phyloP scores from a whole-genome alignment of 139 green algal genomes.

The Tetradesmus lagerheimii region DNA sequence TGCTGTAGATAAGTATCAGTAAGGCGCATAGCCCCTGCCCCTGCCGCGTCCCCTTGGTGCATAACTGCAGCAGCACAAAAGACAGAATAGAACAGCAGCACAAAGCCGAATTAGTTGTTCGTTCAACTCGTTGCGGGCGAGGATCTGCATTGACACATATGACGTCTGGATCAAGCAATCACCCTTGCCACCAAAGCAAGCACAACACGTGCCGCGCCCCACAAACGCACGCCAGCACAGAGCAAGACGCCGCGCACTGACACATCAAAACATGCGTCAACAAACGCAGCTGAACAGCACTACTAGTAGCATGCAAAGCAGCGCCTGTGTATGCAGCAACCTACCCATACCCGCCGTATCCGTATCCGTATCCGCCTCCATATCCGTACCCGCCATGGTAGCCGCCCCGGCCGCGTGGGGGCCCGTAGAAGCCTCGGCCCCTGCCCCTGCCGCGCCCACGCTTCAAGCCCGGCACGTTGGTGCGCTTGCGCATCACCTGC shows the following conservation, averaged over 20 bases:
- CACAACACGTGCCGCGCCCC: too few species aligned
- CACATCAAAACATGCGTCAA: not conserved
- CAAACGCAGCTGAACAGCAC: not conserved
- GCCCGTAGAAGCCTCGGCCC: slow-evolving; percentile 49
- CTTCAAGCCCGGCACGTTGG: slow-evolving; percentile 95
- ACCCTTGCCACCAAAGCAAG: too few species aligned
- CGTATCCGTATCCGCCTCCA: not conserved
- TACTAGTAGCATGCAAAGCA: not conserved
- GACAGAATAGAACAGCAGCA: not conserved
- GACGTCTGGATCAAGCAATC: too few species aligned
- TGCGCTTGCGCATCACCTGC: slow-evolving; percentile 93
- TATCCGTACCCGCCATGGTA: slow-evolving; percentile 29
- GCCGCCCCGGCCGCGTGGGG: slow-evolving; percentile 34
- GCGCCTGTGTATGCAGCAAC: slow-evolving; percentile 1
- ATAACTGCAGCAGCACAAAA: slow-evolving; percentile 53
- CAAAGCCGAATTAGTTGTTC: not conserved
- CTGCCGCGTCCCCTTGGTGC: slow-evolving; percentile 58
- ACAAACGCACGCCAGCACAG: not conserved
- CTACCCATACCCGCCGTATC: slow-evolving; percentile 11
- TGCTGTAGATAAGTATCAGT: slow-evolving; percentile 40
- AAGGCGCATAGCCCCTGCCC: slow-evolving; percentile 59
- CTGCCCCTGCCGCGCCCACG: slow-evolving; percentile 72
- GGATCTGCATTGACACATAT: too few species aligned
- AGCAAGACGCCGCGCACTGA: not conserved
- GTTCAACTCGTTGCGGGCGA: not conserved